Evolutionary conservation across 805 yeast species (phyloP).

Genomic region (Zygoascus flipseniorum): DNA sequence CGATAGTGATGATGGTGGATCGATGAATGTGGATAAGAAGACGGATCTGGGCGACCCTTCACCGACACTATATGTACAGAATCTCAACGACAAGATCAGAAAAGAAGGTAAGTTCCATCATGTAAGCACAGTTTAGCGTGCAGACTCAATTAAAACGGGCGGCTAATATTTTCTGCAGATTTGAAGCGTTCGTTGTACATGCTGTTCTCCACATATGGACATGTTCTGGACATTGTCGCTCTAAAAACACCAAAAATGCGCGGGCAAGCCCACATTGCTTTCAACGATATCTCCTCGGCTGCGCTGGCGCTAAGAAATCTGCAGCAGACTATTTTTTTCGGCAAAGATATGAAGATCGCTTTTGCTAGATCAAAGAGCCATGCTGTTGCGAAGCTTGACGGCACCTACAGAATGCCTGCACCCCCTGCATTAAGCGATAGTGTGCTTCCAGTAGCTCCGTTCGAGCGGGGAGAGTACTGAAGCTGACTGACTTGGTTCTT

Average conservation of each 20-base stretch:
- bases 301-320: conserved; percentile 24
- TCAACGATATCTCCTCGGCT: conserved; percentile 24
- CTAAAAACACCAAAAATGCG: conserved; percentile 32
- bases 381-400: conserved; percentile 25
- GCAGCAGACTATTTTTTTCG: conserved; percentile 27
- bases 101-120: conserved; percentile 20
- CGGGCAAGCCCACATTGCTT: conserved; percentile 37
- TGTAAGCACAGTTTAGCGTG: too few species aligned
- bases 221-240: conserved; percentile 29
- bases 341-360: conserved; percentile 26
- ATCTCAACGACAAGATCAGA: conserved; percentile 31
- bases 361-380: conserved; percentile 26
- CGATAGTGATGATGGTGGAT: background rate
- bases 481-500: background rate
- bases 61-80: conserved; percentile 31
- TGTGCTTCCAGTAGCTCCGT: conserved; percentile 13
- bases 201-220: conserved; percentile 33
- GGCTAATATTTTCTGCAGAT: conserved; percentile 15
- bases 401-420: conserved; percentile 19
- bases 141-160: too few species aligned
- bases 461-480: conserved; percentile 3
- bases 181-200: conserved; percentile 28
- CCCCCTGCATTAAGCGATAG: conserved; percentile 11
- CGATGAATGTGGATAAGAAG: background rate
- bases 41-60: conserved; percentile 8